Base-by-base conservation (phyloP, 768 basidiomycete genomes). In the Lepiota venenata region DNA sequence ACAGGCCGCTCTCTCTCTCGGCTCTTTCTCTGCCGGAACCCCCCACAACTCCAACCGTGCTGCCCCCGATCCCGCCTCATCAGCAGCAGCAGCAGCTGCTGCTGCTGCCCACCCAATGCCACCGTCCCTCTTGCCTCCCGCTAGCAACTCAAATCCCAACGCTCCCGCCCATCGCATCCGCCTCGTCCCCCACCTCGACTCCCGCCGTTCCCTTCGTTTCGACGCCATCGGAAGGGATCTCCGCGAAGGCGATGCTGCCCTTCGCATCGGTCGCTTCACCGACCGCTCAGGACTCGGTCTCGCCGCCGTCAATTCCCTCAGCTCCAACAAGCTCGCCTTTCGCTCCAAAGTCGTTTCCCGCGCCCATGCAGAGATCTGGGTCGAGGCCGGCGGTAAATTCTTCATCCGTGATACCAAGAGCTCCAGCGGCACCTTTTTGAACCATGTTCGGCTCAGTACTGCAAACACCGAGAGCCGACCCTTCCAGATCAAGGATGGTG, bases 311-410 rank as follows among this genome's bases (percentile, higher is more conserved):
- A 84, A 87, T 61, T 80, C 88, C 20, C 71, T 83, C 32, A 84
- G 82, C 44, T 82, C 87, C 35, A 87, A 85, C 70, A 93, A 94
- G 66, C 85, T 98, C 45, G 94, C 93, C 0, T 98, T 98, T 80
- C 89, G 91, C 71, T 85, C 82, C 68, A 98, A 98, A 70, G 96
- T 98, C 68, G 95, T 98, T 63, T 91, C 88, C 38, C 79, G 96
- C 37, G 85, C 88, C 0, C 96, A 98, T 67, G 96, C 96, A 0
- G 96, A 98, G 77, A 85, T 98, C 32, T 97, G 93, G 93, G 78
- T 83, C 50, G 86, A 88, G 57, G 56, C 61, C 0, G 79, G 79
- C 0, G 80, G 77, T 14, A 80, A 84, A 66, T 97, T 98, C 69
- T 93, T 78, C 66, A 88, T 99, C 63, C 82, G 82, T 50, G 96